These are phyloP conservation scores for Colletotrichum godetiae DNA, from an alignment of 2,329 filamentous ascomycete species.

Conservation along the genomic window DNA sequence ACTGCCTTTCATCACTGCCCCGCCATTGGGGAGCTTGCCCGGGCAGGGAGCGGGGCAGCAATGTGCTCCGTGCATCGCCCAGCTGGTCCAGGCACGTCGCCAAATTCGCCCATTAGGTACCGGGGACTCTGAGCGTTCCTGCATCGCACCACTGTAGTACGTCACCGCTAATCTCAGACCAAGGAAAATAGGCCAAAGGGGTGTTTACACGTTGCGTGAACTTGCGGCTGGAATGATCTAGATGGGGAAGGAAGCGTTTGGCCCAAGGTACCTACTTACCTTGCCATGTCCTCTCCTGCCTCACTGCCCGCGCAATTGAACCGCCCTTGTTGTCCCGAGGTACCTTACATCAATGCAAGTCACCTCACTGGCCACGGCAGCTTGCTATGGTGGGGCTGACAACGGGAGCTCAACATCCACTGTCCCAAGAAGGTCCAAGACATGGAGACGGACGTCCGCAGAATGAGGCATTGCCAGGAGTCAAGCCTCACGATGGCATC, in stretches of 20 bases:
- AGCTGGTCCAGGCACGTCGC: constrained; percentile 24
- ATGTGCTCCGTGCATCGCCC: constrained; percentile 22
- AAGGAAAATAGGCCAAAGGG: constrained; percentile 26
- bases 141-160: constrained; percentile 31
- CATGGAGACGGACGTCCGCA: constrained; percentile 1
- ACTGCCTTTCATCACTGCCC: constrained; percentile 36
- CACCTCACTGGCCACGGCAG: constrained; percentile 7
- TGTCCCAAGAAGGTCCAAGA: not conserved
- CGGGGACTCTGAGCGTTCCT: constrained; percentile 34
- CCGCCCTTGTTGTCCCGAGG: not conserved
- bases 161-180: constrained; percentile 31
- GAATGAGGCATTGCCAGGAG: constrained; percentile 2
- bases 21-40: constrained; percentile 33
- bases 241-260: constrained; percentile 19
- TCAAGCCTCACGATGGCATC: constrained; percentile 22
- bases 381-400: constrained; percentile 12
- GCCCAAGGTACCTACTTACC: not conserved
- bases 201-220: constrained; percentile 33
- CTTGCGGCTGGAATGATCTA: constrained; percentile 32
- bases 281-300: not conserved
- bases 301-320: not conserved
- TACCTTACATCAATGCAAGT: constrained; percentile 20
- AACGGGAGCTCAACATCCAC: constrained; percentile 7
- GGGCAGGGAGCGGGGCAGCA: constrained; percentile 32
- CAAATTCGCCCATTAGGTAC: constrained; percentile 14